Percentiles rank a stretch among this genome's conserved stretches.
phyloP scores from a whole-genome alignment of 371 early-diverging fungal species.

The Funneliformis caledonium region DNA sequence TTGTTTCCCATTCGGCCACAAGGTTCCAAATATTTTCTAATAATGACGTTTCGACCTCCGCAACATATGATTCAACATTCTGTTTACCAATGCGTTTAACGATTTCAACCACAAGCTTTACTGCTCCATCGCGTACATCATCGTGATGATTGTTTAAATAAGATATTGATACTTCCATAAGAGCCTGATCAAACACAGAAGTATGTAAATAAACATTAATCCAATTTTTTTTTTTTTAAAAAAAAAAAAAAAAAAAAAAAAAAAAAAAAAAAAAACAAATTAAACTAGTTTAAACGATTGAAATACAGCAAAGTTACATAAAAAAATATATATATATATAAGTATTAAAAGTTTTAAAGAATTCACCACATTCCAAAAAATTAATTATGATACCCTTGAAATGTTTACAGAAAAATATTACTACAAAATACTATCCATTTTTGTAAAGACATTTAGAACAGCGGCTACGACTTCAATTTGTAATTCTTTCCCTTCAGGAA shows the following conservation, averaged over 20 bases:
- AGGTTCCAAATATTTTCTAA: conserved; percentile 39
- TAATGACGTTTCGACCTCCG: conserved; percentile 46
- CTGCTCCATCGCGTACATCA: conserved; percentile 71
- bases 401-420: neutral
- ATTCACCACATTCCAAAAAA: no score
- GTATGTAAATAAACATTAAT: neutral
- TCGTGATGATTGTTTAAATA: conserved; percentile 66
- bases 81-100: conserved; percentile 52
- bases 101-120: conserved; percentile 60
- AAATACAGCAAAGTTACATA: no score
- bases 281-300: no score
- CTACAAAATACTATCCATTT: conserved; percentile 87
- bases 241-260: neutral
- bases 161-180: conserved; percentile 65
- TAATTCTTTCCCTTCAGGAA: conserved; percentile 59
- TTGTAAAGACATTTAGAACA: conserved; percentile 81
- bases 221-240: neutral
- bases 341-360: no score
- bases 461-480: conserved; percentile 75
- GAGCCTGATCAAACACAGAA: conserved; percentile 33
- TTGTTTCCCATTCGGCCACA: conserved; percentile 8
- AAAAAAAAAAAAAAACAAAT: neutral
- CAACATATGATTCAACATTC: conserved; percentile 46
- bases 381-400: no score
- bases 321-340: no score